Conservation (phyloP, 148 eudicot genomes). For the Cornus controversa region DNA sequence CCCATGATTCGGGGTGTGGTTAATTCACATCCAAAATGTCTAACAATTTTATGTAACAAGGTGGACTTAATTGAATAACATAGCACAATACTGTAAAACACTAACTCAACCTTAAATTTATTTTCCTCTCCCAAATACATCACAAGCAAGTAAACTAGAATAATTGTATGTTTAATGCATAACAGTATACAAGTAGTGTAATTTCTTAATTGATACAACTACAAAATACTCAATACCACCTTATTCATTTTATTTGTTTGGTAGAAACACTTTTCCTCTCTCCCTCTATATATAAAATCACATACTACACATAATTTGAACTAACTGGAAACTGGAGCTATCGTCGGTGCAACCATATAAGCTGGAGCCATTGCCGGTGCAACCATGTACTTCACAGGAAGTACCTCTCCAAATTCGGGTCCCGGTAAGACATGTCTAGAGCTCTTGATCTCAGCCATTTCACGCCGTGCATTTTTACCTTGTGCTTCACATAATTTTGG, state of each 20-base stretch:
- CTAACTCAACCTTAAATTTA: not conserved
- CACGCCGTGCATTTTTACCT: slow-evolving; percentile 41
- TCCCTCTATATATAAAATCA: too few species aligned
- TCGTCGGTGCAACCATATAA: too few species aligned
- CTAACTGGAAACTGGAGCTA: not conserved
- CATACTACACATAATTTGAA: not conserved
- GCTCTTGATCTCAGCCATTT: slow-evolving; percentile 53
- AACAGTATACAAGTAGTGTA: not conserved
- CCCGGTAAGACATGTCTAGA: slow-evolving; percentile 45
- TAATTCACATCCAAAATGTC: too few species aligned
- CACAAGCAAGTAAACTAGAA: not conserved
- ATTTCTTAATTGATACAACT: not conserved
- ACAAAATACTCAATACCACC: not conserved
- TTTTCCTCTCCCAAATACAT: not conserved
- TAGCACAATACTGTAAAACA: too few species aligned
- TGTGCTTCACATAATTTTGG: slow-evolving; percentile 53
- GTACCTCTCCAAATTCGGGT: slow-evolving; percentile 15
- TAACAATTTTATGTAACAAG: too few species aligned
- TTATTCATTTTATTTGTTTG: not conserved
- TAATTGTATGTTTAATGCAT: not conserved
- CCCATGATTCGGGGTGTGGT: too few species aligned
- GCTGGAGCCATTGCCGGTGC: slow-evolving; percentile 15
- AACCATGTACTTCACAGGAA: not conserved
- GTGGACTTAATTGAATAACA: too few species aligned
- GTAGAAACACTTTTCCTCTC: not conserved